Conservation (phyloP, 2,329 filamentous ascomycete species). For the Arthrobotrys pseudoclavata region DNA sequence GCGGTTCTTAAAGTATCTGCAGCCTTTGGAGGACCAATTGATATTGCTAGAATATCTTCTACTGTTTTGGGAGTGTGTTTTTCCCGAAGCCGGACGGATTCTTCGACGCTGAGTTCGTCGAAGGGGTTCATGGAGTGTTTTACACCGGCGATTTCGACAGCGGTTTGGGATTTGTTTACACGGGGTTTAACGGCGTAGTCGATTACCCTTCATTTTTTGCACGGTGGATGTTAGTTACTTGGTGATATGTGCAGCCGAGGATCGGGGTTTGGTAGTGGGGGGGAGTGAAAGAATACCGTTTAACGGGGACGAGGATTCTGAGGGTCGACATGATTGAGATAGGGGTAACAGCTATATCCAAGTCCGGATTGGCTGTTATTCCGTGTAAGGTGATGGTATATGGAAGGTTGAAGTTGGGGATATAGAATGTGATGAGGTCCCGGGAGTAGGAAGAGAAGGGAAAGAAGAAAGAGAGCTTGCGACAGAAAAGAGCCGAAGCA, state of each 20-base stretch:
- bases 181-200: slow-evolving; percentile 77
- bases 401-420: slow-evolving; percentile 8
- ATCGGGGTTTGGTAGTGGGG: not conserved
- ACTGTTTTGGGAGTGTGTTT: slow-evolving; percentile 83
- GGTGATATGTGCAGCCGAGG: slow-evolving; percentile 32
- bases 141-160: slow-evolving; percentile 89
- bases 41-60: slow-evolving; percentile 90
- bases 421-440: not conserved
- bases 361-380: not conserved
- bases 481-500: slow-evolving; percentile 22
- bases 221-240: slow-evolving; percentile 14
- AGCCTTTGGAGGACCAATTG: slow-evolving; percentile 87
- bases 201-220: slow-evolving; percentile 66
- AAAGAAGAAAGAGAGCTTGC: slow-evolving; percentile 7
- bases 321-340: slow-evolving; percentile 64
- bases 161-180: slow-evolving; percentile 81
- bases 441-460: slow-evolving; percentile 1
- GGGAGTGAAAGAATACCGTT: slow-evolving; percentile 65
- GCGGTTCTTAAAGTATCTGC: slow-evolving; percentile 92
- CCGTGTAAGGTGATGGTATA: not conserved
- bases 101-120: slow-evolving; percentile 97
- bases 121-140: slow-evolving; percentile 99
- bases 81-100: slow-evolving; percentile 93
- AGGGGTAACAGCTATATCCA: not conserved
- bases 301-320: slow-evolving; percentile 72